phyloP scores from a whole-genome alignment of 148 eudicot genomes.

The Rhododendron ferrugineum region DNA sequence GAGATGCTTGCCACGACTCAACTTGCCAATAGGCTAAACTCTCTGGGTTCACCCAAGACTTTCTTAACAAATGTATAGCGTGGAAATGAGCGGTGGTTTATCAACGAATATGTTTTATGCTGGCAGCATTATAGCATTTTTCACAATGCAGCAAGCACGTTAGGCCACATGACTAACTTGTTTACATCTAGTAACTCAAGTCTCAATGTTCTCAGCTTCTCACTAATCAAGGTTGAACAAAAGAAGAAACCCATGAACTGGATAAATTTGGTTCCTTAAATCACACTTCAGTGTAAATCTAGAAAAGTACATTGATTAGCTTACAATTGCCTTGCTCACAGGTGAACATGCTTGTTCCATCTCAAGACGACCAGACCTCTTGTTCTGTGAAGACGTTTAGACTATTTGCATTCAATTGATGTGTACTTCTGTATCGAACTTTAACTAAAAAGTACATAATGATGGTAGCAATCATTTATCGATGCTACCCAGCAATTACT shows the following conservation, averaged over 20 bases:
- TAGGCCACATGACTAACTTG: neutral
- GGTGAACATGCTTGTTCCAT: constrained; percentile 4
- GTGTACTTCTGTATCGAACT: constrained; percentile 5
- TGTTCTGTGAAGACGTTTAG: neutral
- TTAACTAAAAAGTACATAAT: neutral
- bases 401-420: neutral
- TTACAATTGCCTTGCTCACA: neutral
- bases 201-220: neutral
- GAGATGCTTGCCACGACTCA: neutral
- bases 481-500: neutral
- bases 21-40: neutral
- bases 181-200: neutral
- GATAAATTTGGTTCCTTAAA: neutral
- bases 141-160: neutral
- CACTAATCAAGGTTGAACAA: neutral
- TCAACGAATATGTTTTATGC: neutral
- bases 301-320: neutral
- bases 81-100: neutral
- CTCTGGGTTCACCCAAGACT: neutral
- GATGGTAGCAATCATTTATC: neutral
- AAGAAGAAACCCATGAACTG: neutral
- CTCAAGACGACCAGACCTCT: neutral
- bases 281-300: neutral
- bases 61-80: neutral
- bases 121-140: neutral